phyloP scores from a whole-genome alignment of 345 rosid species.

The Aethionema arabicum region DNA sequence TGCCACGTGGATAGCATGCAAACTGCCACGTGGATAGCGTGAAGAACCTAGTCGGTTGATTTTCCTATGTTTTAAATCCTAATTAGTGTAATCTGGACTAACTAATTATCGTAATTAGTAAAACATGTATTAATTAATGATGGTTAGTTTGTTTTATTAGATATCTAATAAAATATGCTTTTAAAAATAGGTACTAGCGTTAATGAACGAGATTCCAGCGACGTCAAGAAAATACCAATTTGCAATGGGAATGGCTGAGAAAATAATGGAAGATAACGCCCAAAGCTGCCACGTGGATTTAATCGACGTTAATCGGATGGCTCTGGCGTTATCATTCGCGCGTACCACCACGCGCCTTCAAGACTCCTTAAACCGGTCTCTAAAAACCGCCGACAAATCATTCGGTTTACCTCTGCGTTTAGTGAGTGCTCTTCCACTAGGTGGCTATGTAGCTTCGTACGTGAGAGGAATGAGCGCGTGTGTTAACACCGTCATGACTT shows the following conservation, averaged over 20 bases:
- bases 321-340: slow-evolving; percentile 56
- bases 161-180: slow-evolving; percentile 12
- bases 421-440: slow-evolving; percentile 52
- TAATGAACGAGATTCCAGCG: slow-evolving; percentile 66
- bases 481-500: slow-evolving; percentile 39
- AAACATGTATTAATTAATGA: no score
- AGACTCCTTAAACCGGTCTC: slow-evolving; percentile 42
- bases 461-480: slow-evolving; percentile 48
- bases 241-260: slow-evolving; percentile 72
- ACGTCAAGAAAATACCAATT: slow-evolving; percentile 72
- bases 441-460: slow-evolving; percentile 47
- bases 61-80: no score
- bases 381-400: slow-evolving; percentile 15
- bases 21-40: slow-evolving; percentile 24
- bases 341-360: slow-evolving; percentile 53
- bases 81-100: no score
- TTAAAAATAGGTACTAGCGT: slow-evolving; percentile 48
- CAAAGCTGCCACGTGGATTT: slow-evolving; percentile 47
- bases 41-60: neutral
- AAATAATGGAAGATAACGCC: slow-evolving; percentile 72
- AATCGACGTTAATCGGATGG: slow-evolving; percentile 51
- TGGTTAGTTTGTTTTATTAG: no score
- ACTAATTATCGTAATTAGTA: no score
- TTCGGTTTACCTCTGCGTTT: slow-evolving; percentile 45
- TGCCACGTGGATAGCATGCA: slow-evolving; percentile 33